Evolutionary conservation across 23 red algal genomes (phyloP), one percentile per base, ranked within the genome.

Genomic region (Gracilaria gracilis): DNA sequence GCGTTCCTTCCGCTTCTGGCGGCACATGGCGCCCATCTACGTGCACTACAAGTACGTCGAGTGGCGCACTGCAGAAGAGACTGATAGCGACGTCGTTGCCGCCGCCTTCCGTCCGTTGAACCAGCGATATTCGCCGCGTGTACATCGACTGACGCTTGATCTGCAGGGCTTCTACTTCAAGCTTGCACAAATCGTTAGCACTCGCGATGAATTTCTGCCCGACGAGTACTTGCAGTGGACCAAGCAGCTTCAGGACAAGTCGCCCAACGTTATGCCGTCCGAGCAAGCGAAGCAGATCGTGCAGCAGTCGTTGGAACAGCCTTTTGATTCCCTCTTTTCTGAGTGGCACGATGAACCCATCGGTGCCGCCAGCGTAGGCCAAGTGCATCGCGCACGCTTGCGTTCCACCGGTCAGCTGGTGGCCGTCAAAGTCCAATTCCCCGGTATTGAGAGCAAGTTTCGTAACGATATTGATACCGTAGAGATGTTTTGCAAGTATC

Each of bases 81-180:
- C 59, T 31, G 83, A 95, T 37, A 48, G 23, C 16, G n/a, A 57
- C 19, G 51, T 49, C n/a, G 70, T 85, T 15, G 64, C 85, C 42
- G 85, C 84, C 2, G 78, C 89, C 31, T 92, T 69, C 24, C 48
- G 47, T 16, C 89, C 79, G 67, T 34, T 92, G 21, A 49, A 95
- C 47, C 21, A 95, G 74, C 55, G 81, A 19, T 95, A 95, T 85
- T 82, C 93, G 32, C 84, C 93, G 57, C 57, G 70, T 16, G 72
- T 95, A 15, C 34, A 78, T 32, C 78, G 73, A 24, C 65, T 95
- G 21, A 77, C 80, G 34, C 73, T 94, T 15, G 74, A 77, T 37
- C 69, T 97, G 78, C 59, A 84, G 35, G 95, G 95, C 48, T 92
- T 97, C 33, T 97, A 92, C 81, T 88, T 84, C 80, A 97, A 97